Evolutionary conservation across 1,284 basidiomycete genomes (phyloP).

Genomic region (Limonomyces culmigenus): DNA sequence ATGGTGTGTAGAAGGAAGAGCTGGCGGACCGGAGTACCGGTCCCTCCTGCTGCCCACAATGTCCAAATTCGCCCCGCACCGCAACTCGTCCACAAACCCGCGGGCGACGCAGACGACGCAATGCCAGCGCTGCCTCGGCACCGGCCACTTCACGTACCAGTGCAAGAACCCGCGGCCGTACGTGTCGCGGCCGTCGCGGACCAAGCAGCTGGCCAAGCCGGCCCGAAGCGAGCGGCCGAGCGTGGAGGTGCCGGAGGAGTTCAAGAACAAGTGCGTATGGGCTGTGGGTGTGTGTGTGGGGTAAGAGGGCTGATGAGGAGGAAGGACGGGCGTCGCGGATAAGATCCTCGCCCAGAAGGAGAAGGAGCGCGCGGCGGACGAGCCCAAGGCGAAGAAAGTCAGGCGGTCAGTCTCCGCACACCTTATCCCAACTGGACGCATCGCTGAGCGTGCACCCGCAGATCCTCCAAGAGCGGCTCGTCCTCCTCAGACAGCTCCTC

Average conservation of each 20-base stretch:
- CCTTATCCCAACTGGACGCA: too few species aligned
- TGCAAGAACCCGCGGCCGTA: conserved; percentile 62
- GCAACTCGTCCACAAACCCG: conserved; percentile 36
- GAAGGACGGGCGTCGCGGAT: conserved; percentile 1
- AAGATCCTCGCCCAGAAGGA: conserved; percentile 24
- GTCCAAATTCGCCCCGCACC: conserved; percentile 71
- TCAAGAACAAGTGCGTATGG: conserved; percentile 48
- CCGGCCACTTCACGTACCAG: conserved; percentile 69
- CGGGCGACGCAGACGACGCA: conserved; percentile 44
- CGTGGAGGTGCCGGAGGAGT: conserved; percentile 66
- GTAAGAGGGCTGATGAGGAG: too few species aligned
- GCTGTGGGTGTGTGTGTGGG: neutral
- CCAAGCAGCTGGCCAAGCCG: conserved; percentile 61
- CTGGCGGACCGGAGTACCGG: too few species aligned
- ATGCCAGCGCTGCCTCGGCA: conserved; percentile 63
- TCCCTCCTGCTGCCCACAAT: conserved; percentile 20
- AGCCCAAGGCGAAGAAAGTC: conserved; percentile 42
- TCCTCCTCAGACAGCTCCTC: too few species aligned
- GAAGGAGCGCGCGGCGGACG: conserved; percentile 60
- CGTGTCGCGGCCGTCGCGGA: conserved; percentile 60
- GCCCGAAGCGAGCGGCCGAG: conserved; percentile 42
- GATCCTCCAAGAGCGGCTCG: too few species aligned
- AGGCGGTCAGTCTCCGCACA: too few species aligned
- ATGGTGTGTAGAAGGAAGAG: too few species aligned
- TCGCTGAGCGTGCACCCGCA: too few species aligned